phyloP scores from a whole-genome alignment of 306 rosid species.

The Geum urbanum region DNA sequence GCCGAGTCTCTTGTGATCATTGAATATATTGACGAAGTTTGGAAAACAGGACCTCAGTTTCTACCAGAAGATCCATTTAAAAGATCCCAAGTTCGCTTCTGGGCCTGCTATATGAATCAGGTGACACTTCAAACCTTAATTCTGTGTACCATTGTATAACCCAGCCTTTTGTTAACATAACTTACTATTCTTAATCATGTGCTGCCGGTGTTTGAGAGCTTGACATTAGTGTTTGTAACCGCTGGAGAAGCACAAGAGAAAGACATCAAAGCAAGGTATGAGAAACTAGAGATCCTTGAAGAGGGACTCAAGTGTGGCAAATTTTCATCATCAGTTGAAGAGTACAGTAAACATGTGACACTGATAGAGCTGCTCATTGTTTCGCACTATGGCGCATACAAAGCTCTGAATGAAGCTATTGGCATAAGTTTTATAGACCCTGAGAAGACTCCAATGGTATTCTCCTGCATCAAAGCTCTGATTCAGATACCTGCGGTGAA shows the following conservation, averaged over 20 bases:
- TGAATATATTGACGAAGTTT: conserved; percentile 21
- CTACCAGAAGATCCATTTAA: conserved; percentile 12
- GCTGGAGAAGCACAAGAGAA: conserved; percentile 19
- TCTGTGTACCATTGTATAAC: too few species aligned
- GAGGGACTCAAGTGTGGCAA: conserved; percentile 6
- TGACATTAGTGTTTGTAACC: not conserved
- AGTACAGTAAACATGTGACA: conserved; percentile 1
- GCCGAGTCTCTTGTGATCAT: conserved; percentile 19
- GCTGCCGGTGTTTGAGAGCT: conserved; percentile 6
- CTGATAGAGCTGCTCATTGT: conserved; percentile 2
- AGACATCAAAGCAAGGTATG: conserved; percentile 9
- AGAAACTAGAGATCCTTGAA: conserved; percentile 13
- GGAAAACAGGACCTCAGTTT: conserved; percentile 7
- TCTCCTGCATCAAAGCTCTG: conserved; percentile 10
- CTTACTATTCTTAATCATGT: too few species aligned
- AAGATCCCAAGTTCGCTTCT: conserved; percentile 19
- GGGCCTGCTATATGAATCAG: conserved; percentile 17
- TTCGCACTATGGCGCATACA: not conserved
- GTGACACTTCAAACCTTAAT: conserved; percentile 3
- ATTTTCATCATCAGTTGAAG: not conserved
- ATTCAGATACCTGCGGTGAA: conserved; percentile 7
- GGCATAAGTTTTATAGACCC: conserved; percentile 1
- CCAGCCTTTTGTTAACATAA: too few species aligned
- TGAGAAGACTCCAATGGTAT: conserved; percentile 1
- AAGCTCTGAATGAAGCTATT: conserved; percentile 12